phyloP scores from a whole-genome alignment of 345 rosid genomes.

The Reutealis trisperma region DNA sequence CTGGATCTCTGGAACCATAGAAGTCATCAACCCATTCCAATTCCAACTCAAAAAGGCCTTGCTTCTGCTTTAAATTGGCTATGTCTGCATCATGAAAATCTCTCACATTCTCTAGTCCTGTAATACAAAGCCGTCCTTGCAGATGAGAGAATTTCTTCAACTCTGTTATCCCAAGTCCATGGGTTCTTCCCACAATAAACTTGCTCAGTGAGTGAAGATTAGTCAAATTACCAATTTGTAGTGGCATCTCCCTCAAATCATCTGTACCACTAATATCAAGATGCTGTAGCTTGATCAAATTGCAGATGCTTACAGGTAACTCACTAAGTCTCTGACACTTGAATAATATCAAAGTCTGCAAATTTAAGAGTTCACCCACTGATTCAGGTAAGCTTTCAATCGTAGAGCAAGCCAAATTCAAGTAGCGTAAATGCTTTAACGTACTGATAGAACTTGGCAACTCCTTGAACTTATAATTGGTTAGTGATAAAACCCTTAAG shows the following conservation, averaged over 20 bases:
- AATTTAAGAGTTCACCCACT: background rate
- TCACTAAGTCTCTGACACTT: background rate
- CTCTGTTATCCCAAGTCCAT: background rate
- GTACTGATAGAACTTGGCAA: background rate
- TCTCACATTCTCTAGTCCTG: background rate
- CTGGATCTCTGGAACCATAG: background rate
- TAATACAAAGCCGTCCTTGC: background rate
- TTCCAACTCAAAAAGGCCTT: background rate
- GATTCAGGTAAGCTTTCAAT: background rate
- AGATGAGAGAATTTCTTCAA: background rate
- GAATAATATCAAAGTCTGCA: background rate
- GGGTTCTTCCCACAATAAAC: background rate
- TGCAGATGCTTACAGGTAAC: background rate
- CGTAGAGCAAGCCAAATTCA: background rate
- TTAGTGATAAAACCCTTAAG: slow-evolving; percentile 1
- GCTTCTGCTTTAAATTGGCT: background rate
- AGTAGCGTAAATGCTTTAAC: background rate
- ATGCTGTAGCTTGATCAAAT: background rate
- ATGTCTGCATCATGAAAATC: background rate
- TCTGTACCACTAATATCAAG: background rate
- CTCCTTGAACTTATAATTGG: background rate
- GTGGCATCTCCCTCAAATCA: background rate
- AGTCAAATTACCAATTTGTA: background rate
- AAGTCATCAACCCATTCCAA: background rate
- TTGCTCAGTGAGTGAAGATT: background rate